phyloP scores from a whole-genome alignment of 1,139 yeast species.

The Debaryomyces nepalensis region DNA sequence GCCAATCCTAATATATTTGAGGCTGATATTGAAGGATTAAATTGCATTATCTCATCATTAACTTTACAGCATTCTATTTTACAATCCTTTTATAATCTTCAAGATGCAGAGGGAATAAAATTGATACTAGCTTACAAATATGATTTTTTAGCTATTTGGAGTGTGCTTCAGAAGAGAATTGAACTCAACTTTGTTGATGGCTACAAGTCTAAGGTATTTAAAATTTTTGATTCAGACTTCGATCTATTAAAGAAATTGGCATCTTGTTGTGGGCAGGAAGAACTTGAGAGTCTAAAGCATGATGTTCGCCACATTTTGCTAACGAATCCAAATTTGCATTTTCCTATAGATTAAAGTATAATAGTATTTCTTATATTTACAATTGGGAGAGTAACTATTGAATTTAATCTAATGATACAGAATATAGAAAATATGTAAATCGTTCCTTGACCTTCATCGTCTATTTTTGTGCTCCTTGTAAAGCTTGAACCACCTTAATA shows the following conservation, averaged over 20 bases:
- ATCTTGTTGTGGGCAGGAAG: background rate
- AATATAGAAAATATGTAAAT: constrained; percentile 1
- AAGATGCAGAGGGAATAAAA: constrained; percentile 23
- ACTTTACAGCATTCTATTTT: constrained; percentile 25
- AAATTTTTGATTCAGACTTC: constrained; percentile 9
- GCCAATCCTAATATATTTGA: constrained; percentile 31
- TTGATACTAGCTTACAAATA: constrained; percentile 35
- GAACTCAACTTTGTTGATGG: background rate
- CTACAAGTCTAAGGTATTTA: background rate
- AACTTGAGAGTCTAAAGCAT: background rate
- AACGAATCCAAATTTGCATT: constrained; percentile 1
- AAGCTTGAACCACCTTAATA: constrained; percentile 73
- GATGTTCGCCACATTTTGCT: background rate
- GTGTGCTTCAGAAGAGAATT: constrained; percentile 19
- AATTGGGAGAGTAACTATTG: constrained; percentile 4
- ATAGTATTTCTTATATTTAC: constrained; percentile 12
- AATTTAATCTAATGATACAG: constrained; percentile 6
- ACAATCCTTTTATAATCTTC: constrained; percentile 13
- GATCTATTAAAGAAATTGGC: constrained; percentile 8
- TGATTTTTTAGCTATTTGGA: constrained; percentile 42
- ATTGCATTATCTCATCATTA: constrained; percentile 21
- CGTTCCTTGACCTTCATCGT: background rate
- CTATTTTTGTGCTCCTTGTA: constrained; percentile 39
- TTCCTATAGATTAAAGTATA: background rate
- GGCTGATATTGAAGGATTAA: constrained; percentile 18